Base-by-base conservation (phyloP, 306 rosid genomes). In the Vachellia pachyceras region DNA sequence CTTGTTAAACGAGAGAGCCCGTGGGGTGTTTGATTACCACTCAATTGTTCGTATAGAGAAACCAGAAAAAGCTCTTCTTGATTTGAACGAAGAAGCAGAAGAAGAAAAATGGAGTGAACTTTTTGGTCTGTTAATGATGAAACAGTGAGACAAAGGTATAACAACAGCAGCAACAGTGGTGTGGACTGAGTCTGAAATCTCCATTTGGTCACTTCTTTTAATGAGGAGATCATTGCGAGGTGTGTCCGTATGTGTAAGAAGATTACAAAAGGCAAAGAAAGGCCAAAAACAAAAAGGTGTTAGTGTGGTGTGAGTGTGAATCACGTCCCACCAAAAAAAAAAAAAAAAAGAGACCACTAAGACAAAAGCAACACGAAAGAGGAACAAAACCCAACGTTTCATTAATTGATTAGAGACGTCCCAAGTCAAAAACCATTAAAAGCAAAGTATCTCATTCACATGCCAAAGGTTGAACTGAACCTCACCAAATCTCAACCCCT, bases 121-220 rank as follows among this genome's bases (percentile, higher is more conserved):
- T 86, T 86, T 86, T 4, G 45, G 75, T 65, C 73, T 58, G 82
- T 18, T 73, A 77, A 52, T 47, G 37, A 78, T 77, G 82, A 66
- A 57, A 58, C 17, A 58, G 64, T 20, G 35, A 22, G 64, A 57
- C 64, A 57, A 57, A 44, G 78, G n/a, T n/a, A n/a, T n/a, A n/a
- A n/a, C n/a, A n/a, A n/a, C n/a, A n/a, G n/a, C n/a, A n/a, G n/a
- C n/a, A n/a, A 15, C 13, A 15, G 65, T 64, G 86, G 29, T 69
- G 85, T 73, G 86, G 86, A 66, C 83, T 79, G 79, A 86, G 65
- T 73, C 73, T 73, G 70, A 73, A 44, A 22, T 65, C 45, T 35
- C 87, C n/a, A 5, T 54, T 17, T 8, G 63, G 14, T 55, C 63
- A 76, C 97, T 85, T 85, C 94, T 92, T 90, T 92, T 90, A 81